A percentile compares a stretch with the other conserved stretches of the same genome.
phyloP scores from a whole-genome alignment of 208 protist species.

The Acanthamoeba lugdunensis region DNA sequence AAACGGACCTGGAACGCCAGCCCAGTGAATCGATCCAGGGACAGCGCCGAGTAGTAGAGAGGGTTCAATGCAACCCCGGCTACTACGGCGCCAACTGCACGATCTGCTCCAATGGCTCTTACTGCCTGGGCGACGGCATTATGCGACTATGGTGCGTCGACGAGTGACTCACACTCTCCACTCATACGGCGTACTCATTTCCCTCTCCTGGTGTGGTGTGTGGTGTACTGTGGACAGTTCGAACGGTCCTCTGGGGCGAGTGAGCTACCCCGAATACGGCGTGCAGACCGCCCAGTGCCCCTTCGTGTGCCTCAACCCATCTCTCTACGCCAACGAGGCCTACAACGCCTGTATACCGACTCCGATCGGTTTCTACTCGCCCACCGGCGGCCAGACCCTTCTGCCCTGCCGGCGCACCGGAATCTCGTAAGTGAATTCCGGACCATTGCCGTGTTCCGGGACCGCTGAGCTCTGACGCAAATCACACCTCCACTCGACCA shows the following conservation, averaged over 20 bases:
- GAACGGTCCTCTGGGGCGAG: not conserved
- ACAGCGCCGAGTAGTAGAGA: not conserved
- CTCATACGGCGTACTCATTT: not conserved
- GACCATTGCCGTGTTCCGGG: not conserved
- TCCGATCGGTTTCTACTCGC: slow-evolving; percentile 59
- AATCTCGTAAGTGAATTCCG: slow-evolving; percentile 27
- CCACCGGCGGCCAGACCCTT: slow-evolving; percentile 10
- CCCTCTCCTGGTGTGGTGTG: not conserved
- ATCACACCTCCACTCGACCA: not conserved
- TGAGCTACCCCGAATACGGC: slow-evolving; percentile 24
- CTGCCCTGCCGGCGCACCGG: not conserved
- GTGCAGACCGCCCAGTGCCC: not conserved
- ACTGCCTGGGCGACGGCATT: slow-evolving; percentile 55
- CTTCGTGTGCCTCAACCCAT: not conserved
- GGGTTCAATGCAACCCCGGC: not conserved
- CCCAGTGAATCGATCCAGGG: too few relatives aligned
- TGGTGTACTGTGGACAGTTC: not conserved
- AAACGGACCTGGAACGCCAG: not conserved
- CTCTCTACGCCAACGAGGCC: slow-evolving; percentile 8
- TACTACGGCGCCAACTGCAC: slow-evolving; percentile 14
- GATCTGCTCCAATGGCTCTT: slow-evolving; percentile 6
- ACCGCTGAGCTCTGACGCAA: not conserved
- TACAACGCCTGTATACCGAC: slow-evolving; percentile 12
- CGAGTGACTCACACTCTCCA: not conserved
- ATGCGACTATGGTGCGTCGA: slow-evolving; percentile 31